Conservation (phyloP, 2,329 filamentous ascomycete genomes). For the Sarocladiaceae sp. region DNA sequence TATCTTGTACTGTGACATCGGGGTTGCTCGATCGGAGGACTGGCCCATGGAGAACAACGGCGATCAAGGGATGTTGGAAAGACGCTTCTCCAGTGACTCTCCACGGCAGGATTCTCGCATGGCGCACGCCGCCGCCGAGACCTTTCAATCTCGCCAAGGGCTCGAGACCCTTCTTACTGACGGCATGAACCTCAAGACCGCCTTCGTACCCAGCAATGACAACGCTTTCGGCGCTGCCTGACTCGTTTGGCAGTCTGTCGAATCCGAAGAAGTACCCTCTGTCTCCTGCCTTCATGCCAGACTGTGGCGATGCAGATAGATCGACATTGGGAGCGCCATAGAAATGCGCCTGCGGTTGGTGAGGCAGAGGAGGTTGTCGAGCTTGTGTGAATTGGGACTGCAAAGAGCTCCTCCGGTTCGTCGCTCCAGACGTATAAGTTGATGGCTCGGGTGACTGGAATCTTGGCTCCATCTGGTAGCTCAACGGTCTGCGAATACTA, state of each 20-base stretch:
- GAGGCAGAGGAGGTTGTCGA: slow-evolving; percentile 64
- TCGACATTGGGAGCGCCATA: slow-evolving; percentile 73
- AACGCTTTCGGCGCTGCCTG: slow-evolving; percentile 50
- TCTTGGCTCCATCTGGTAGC: slow-evolving; percentile 49
- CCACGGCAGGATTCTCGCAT: slow-evolving; percentile 80
- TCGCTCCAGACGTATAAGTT: slow-evolving; percentile 28
- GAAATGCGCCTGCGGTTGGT: slow-evolving; percentile 73
- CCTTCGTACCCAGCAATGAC: slow-evolving; percentile 77
- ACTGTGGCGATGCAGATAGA: slow-evolving; percentile 54
- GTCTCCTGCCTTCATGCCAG: slow-evolving; percentile 58
- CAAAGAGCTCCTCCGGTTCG: slow-evolving; percentile 42
- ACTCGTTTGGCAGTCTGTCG: slow-evolving; percentile 57
- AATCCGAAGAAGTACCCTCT: slow-evolving; percentile 78
- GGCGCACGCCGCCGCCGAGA: slow-evolving; percentile 72
- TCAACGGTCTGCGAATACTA: slow-evolving; percentile 41
- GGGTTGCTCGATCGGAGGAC: slow-evolving; percentile 42
- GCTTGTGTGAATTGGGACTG: slow-evolving; percentile 46
- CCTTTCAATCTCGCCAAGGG: slow-evolving; percentile 68
- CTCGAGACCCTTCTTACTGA: slow-evolving; percentile 69
- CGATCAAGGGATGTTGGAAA: slow-evolving; percentile 67
- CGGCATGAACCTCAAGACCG: slow-evolving; percentile 68
- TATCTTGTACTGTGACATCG: slow-evolving; percentile 31
- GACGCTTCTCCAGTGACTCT: slow-evolving; percentile 48
- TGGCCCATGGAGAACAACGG: slow-evolving; percentile 76
- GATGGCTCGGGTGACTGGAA: slow-evolving; percentile 38